Evolutionary conservation across 192 early-diverging fungal genomes (phyloP).

Genomic region (Backusella westeae): DNA sequence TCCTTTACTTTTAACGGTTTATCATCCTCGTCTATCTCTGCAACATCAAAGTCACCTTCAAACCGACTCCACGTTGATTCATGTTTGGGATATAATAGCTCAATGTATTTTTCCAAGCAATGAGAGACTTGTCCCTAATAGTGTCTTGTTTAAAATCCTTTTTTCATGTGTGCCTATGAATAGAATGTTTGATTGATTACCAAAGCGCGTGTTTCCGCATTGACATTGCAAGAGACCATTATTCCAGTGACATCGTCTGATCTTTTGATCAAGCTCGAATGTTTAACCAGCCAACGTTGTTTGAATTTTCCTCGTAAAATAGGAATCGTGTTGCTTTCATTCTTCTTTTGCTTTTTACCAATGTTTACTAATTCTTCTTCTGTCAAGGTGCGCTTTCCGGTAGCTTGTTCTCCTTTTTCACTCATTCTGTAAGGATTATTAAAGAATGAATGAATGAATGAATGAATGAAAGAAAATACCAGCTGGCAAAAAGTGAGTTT

Average conservation of each 20-base stretch:
- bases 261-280: slow-evolving; percentile 30
- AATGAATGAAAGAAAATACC: no score
- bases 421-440: neutral
- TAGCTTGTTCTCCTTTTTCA: neutral
- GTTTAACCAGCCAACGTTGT: slow-evolving; percentile 29
- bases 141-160: neutral
- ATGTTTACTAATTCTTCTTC: neutral
- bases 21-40: slow-evolving; percentile 11
- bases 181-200: slow-evolving; percentile 6
- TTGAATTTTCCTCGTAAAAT: slow-evolving; percentile 35
- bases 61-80: slow-evolving; percentile 28
- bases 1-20: neutral
- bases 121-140: slow-evolving; percentile 28
- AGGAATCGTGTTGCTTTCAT: slow-evolving; percentile 23
- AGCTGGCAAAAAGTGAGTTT: no score
- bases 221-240: slow-evolving; percentile 31
- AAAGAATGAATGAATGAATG: no score
- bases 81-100: slow-evolving; percentile 20
- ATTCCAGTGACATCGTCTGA: slow-evolving; percentile 25
- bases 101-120: slow-evolving; percentile 25
- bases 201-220: slow-evolving; percentile 33
- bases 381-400: neutral
- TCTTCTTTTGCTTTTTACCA: slow-evolving; percentile 17
- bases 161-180: neutral
- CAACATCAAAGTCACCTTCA: slow-evolving; percentile 31